These are phyloP conservation scores for Sclerotinia subarctica DNA, from an alignment of 2,329 filamentous ascomycete species.

Conservation along the genomic window DNA sequence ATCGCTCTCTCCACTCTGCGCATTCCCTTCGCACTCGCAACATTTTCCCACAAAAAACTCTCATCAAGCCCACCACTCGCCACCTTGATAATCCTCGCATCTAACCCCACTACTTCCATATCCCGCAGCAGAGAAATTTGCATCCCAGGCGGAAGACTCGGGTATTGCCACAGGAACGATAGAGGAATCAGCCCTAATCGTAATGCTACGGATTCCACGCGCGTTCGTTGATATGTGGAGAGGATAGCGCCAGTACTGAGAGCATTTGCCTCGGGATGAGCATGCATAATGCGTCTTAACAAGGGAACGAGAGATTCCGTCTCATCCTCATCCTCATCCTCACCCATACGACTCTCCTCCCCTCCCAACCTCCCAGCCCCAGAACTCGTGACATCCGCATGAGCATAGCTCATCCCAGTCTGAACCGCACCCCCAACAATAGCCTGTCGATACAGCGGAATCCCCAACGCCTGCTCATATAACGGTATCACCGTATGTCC, in stretches of 20 bases:
- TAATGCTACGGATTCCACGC: slow-evolving; percentile 89
- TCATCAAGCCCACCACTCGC: slow-evolving; percentile 86
- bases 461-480: slow-evolving; percentile 72
- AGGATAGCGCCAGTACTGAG: slow-evolving; percentile 88
- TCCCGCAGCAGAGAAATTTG: slow-evolving; percentile 64
- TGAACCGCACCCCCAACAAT: slow-evolving; percentile 72
- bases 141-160: slow-evolving; percentile 57
- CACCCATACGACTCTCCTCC: slow-evolving; percentile 22
- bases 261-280: slow-evolving; percentile 79
- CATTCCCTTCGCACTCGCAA: slow-evolving; percentile 56
- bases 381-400: slow-evolving; percentile 24
- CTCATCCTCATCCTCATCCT: slow-evolving; percentile 85
- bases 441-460: slow-evolving; percentile 79
- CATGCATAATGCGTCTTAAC: slow-evolving; percentile 60
- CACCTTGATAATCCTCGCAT: slow-evolving; percentile 92
- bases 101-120: slow-evolving; percentile 74
- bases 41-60: slow-evolving; percentile 74
- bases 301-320: slow-evolving; percentile 83
- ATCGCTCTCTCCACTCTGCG: slow-evolving; percentile 52
- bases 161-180: slow-evolving; percentile 91
- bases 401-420: slow-evolving; percentile 65
- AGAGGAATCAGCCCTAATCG: slow-evolving; percentile 79
- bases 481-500: slow-evolving; percentile 84
- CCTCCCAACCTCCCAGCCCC: slow-evolving; percentile 22
- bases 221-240: slow-evolving; percentile 91